Base-by-base conservation (phyloP, 805 yeast species). In the Candida caryicola region DNA sequence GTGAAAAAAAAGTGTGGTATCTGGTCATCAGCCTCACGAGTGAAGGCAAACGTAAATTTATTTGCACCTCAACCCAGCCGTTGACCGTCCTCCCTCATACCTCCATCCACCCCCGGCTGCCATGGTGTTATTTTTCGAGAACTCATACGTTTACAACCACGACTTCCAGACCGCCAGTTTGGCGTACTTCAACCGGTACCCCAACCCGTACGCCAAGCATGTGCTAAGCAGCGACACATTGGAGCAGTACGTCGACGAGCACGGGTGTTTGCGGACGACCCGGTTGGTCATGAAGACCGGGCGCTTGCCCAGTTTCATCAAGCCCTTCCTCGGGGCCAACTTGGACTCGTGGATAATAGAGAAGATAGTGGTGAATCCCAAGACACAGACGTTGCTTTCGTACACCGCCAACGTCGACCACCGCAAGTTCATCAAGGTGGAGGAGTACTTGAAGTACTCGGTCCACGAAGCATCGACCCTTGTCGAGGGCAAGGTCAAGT, bases 381-480 rank as follows among this genome's bases (percentile, higher is more conserved):
- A 55, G 7, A 54, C 59, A 4, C 62, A 70, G 43, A 66, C 68
- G 6, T 69, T 90, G 75, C 52, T 66, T 40, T 77, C 95, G 2
- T 89, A 85, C 64, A 81, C 87, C 12, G 74, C 88, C 44, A 90
- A 90, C 57, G 62, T 90, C 33, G 97, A 91, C 56, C 96, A 91
- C 57, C 79, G 85, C 1, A 73, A 75, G 46, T 76, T 90, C 36
- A 75, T 90, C 43, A 72, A 82, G 46, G 83, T 90, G 13, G 95
- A 87, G 55, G 97, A 90, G 55, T 77, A 64, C 50, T 77, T 88
- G 16, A 69, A 65, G 2, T 90, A 84, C 57, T 66, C 57, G 35
- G 61, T 66, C 29, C 50, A 51, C 1, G 57, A 51, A 3, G 4
- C n/a, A 14, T 29, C 44, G 39, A 81, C 85, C 0, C 19, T 30